These are phyloP conservation scores for Trichosporon inkin DNA, from an alignment of 1,284 basidiomycete species.

Conservation along the genomic window DNA sequence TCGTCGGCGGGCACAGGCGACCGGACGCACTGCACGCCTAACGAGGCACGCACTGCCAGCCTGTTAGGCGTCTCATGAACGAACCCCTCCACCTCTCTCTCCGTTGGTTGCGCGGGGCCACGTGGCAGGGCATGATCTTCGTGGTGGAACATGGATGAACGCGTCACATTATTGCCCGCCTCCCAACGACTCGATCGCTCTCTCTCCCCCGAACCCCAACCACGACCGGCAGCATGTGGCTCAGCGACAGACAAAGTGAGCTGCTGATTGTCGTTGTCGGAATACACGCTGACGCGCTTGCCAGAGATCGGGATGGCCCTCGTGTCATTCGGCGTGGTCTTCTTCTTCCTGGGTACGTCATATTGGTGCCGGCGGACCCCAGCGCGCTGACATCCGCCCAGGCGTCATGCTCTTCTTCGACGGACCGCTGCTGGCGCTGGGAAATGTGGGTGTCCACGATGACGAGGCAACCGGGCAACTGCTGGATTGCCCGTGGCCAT, in stretches of 20 bases:
- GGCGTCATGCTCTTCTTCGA: slow-evolving; percentile 94
- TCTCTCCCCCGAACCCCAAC: background rate
- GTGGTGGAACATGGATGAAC: slow-evolving; percentile 3
- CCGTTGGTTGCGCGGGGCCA: background rate
- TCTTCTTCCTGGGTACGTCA: slow-evolving; percentile 75
- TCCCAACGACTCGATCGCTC: background rate
- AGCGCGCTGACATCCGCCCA: slow-evolving; percentile 16
- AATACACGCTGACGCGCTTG: slow-evolving; percentile 9
- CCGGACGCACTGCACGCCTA: too few relatives aligned
- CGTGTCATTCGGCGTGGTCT: slow-evolving; percentile 92
- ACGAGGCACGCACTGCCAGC: too few relatives aligned
- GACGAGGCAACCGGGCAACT: too few relatives aligned
- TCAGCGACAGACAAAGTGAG: slow-evolving; percentile 65
- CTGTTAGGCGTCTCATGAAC: too few relatives aligned
- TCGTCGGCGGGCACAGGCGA: too few relatives aligned
- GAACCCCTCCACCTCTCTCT: too few relatives aligned
- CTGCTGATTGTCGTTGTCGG: slow-evolving; percentile 3
- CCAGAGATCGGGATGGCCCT: slow-evolving; percentile 92
- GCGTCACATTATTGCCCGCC: background rate
- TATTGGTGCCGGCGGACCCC: background rate
- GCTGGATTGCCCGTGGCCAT: too few relatives aligned
- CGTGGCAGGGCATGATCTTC: background rate
- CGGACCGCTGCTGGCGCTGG: slow-evolving; percentile 90
- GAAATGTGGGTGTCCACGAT: slow-evolving; percentile 67
- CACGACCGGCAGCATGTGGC: slow-evolving; percentile 56